phyloP scores from a whole-genome alignment of 2,329 filamentous ascomycete genomes.

The Metarhizium brunneum region DNA sequence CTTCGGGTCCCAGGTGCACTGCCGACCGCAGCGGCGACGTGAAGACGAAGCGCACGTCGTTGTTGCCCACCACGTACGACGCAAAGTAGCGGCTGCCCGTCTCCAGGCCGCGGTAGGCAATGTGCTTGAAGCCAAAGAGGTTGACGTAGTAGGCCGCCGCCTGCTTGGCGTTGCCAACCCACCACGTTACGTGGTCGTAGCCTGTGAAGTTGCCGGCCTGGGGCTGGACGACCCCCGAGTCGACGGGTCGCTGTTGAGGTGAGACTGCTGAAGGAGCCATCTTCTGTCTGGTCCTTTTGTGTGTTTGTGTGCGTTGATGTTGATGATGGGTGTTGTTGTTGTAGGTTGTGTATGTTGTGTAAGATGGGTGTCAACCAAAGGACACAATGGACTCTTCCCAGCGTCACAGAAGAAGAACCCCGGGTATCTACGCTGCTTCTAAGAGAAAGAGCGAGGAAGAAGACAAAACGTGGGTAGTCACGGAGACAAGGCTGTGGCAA shows the following conservation, averaged over 20 bases:
- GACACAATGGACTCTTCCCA: no score
- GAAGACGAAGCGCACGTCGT: constrained; percentile 71
- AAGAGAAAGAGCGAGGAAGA: neutral
- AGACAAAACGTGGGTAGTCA: neutral
- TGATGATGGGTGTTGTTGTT: neutral
- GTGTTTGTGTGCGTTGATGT: constrained; percentile 1
- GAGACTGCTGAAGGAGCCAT: constrained; percentile 54
- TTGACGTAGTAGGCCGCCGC: constrained; percentile 81
- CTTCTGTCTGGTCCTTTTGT: neutral
- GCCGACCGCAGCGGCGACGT: constrained; percentile 67
- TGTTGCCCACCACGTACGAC: constrained; percentile 75
- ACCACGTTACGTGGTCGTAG: constrained; percentile 93
- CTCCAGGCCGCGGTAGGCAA: constrained; percentile 83
- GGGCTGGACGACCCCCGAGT: constrained; percentile 26
- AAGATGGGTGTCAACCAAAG: no score
- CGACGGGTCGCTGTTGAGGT: constrained; percentile 33
- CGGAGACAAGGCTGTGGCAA: neutral
- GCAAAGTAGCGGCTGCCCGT: constrained; percentile 74
- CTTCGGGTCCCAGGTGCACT: constrained; percentile 43
- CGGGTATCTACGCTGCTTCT: neutral
- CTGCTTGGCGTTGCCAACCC: constrained; percentile 94
- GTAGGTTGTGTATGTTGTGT: neutral
- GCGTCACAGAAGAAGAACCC: no score
- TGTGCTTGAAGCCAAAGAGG: constrained; percentile 73
- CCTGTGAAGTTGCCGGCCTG: constrained; percentile 55